Percentiles rank a stretch among this genome's conserved stretches.
phyloP scores from a whole-genome alignment of 73 alveolate genomes.

The Durusdinium trenchii region DNA sequence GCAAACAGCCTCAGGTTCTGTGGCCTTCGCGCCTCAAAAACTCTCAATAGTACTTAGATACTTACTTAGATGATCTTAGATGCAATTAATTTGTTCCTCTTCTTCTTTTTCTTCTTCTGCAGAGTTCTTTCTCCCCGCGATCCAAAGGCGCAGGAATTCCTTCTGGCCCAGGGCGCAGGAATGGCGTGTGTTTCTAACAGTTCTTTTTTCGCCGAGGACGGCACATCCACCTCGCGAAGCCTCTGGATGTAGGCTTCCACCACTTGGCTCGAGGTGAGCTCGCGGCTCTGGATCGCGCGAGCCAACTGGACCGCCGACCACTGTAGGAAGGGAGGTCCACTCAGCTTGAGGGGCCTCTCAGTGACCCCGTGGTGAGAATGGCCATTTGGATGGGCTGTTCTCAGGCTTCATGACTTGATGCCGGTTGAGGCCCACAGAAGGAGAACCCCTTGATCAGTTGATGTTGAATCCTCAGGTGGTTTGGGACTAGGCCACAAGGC shows the following conservation, averaged over 20 bases:
- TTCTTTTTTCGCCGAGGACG: too few species aligned
- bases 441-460: too few species aligned
- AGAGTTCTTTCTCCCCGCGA: background rate
- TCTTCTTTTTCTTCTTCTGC: background rate
- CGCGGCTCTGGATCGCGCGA: background rate
- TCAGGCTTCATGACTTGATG: too few species aligned
- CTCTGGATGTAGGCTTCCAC: conserved; percentile 59
- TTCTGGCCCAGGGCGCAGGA: too few species aligned
- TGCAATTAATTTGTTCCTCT: background rate
- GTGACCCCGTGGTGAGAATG: background rate
- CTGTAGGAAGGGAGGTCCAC: conserved; percentile 29
- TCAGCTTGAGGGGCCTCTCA: background rate
- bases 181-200: too few species aligned
- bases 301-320: conserved; percentile 28
- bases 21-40: too few species aligned
- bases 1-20: too few species aligned
- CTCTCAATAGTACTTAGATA: too few species aligned
- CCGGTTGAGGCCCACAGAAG: too few species aligned
- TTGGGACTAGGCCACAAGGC: too few species aligned
- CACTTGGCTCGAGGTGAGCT: conserved; percentile 7
- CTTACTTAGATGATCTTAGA: background rate
- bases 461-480: background rate
- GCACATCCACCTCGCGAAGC: conserved; percentile 55
- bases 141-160: too few species aligned
- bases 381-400: too few species aligned